Base-by-base conservation (phyloP, 2,329 filamentous ascomycete genomes). In the Calonectria crousiana region DNA sequence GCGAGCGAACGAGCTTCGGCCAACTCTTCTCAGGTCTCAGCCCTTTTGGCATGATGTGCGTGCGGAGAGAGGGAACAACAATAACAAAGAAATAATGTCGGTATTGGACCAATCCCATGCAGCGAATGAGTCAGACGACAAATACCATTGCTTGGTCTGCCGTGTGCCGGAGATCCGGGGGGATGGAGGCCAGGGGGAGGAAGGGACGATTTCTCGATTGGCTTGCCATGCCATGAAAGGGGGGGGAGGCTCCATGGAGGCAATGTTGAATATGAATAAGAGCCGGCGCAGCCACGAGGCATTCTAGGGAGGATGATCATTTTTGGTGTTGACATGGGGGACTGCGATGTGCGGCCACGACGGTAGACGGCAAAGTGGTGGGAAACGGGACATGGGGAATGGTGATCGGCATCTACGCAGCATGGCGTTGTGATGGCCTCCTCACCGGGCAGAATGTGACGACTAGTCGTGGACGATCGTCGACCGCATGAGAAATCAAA, bases 321-420 rank as follows among this genome's bases (percentile, higher is more conserved):
- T 66, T 8, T 41, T 41, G 28, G 23, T 38, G 6, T 23, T 34
- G 67, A 52, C 41, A 36, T 52, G 53, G 53, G n/a, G 30, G 14
- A 14, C 60, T 51, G 56, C 20, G 66, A 69, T 73, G 66, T 36
- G 56, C 41, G 30, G 44, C n/a, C 53, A 51, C 34, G 23, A 34
- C 44, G 56, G 67, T 30, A 64, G 44, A 64, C 56, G 32, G 32
- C 53, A 62, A 11, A 44, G 64, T 65, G 47, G 49, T 66, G 70
- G 70, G 64, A 72, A 56, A 70, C 51, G 67, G 56, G n/a, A 47
- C 44, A 67, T 62, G 69, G 62, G 69, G 67, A 32, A 64, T 65
- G 36, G 60, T 47, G 71, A 73, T 73, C 71, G 58, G 67, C 71
- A 73, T 66, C 51, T 66, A 66, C 34, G 67, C 67, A 67, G 41